A percentile compares a stretch with the other conserved stretches of the same genome.
Evolutionary conservation across 345 rosid species (phyloP).

Genomic region (Salix suchowensis): DNA sequence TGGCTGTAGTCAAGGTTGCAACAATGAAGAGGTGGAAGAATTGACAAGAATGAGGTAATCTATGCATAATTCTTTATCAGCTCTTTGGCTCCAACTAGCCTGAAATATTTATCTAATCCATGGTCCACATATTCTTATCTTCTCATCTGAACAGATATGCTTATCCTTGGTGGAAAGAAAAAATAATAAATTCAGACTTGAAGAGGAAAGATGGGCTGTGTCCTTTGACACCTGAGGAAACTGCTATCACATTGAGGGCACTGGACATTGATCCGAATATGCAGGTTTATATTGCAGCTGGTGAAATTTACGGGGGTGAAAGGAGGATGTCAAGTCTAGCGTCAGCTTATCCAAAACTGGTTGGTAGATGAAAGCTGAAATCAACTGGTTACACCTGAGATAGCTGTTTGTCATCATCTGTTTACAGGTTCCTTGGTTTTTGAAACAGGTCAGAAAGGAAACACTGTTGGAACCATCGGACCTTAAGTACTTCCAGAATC

Average conservation of each 20-base stretch:
- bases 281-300: slow-evolving; percentile 79
- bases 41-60: slow-evolving; percentile 91
- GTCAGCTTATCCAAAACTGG: slow-evolving; percentile 65
- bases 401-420: not conserved
- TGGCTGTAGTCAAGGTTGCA: slow-evolving; percentile 94
- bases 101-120: slow-evolving; percentile 3
- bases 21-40: slow-evolving; percentile 78
- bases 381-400: not conserved
- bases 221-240: slow-evolving; percentile 90
- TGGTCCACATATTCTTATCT: not conserved
- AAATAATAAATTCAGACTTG: slow-evolving; percentile 69
- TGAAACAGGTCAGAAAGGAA: slow-evolving; percentile 78
- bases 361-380: slow-evolving; percentile 31
- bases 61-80: not conserved
- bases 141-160: slow-evolving; percentile 54
- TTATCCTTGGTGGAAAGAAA: slow-evolving; percentile 95
- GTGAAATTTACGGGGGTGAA: slow-evolving; percentile 75
- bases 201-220: slow-evolving; percentile 84
- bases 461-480: slow-evolving; percentile 65
- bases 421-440: not conserved
- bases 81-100: not conserved
- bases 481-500: slow-evolving; percentile 68
- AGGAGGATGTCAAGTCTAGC: slow-evolving; percentile 70
- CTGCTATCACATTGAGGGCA: slow-evolving; percentile 65
- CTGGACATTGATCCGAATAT: slow-evolving; percentile 65